These are phyloP conservation scores for Erodium moschatum DNA, from an alignment of 441 rosid species.

Conservation along the genomic window DNA sequence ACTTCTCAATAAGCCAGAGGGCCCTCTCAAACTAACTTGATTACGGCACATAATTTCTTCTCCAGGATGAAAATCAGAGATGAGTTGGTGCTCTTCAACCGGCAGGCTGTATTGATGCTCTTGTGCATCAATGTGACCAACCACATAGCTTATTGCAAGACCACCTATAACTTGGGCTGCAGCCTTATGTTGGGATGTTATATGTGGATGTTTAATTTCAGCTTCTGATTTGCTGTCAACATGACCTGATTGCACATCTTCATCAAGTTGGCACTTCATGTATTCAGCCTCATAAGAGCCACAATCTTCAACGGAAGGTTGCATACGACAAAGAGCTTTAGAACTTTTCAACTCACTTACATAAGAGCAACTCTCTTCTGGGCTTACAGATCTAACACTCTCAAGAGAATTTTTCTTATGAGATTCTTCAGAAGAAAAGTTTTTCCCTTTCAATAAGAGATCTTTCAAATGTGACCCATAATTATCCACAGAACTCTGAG, in stretches of 20 bases:
- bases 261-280: conserved; percentile 1
- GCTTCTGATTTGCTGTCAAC: conserved; percentile 5
- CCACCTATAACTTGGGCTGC: conserved; percentile 16
- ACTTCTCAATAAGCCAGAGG: conserved; percentile 18
- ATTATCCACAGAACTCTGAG: not conserved
- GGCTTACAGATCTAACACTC: not conserved
- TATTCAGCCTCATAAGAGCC: not conserved
- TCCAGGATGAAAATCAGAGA: conserved; percentile 22
- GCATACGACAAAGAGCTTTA: not conserved
- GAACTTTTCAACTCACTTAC: not conserved
- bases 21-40: conserved; percentile 17
- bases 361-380: not conserved
- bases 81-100: conserved; percentile 11
- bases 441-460: not conserved
- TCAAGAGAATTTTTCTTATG: conserved; percentile 4
- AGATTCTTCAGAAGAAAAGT: conserved; percentile 4
- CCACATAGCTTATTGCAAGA: conserved; percentile 18
- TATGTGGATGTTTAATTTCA: conserved; percentile 1
- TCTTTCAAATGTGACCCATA: not conserved
- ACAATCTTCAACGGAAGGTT: not conserved
- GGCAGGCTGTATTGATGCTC: conserved; percentile 14
- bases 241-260: conserved; percentile 3
- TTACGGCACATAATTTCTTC: conserved; percentile 14
- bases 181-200: conserved; percentile 4
- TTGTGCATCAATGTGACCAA: conserved; percentile 15